phyloP scores from a whole-genome alignment of 2,329 filamentous ascomycete genomes.

The Penicillium frequentans region DNA sequence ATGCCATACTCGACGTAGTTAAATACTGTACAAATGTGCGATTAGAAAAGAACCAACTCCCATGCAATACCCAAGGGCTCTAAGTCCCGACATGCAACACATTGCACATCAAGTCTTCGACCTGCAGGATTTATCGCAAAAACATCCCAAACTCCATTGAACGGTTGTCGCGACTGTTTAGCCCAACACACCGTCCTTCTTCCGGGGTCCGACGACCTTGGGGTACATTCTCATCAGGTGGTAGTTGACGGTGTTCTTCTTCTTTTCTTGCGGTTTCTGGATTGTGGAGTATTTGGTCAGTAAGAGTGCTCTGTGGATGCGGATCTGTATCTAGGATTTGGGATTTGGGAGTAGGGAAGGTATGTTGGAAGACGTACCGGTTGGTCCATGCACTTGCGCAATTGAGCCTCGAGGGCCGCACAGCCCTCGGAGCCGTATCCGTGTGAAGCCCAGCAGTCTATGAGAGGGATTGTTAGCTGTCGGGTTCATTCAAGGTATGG shows the following conservation, averaged over 20 bases:
- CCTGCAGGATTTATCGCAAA: constrained; percentile 8
- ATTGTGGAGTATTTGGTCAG: constrained; percentile 9
- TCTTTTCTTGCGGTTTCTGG: constrained; percentile 56
- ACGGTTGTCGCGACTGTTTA: constrained; percentile 20
- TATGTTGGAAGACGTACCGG: constrained; percentile 54
- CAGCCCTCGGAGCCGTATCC: constrained; percentile 56
- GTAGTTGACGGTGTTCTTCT: constrained; percentile 86
- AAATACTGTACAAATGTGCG: constrained; percentile 30
- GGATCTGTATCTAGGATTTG: neutral
- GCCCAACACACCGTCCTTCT: constrained; percentile 55
- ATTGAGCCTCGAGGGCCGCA: constrained; percentile 59
- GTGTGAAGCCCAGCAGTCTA: constrained; percentile 51
- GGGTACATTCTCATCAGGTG: constrained; percentile 77
- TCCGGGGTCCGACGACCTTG: constrained; percentile 69
- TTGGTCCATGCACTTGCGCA: constrained; percentile 75
- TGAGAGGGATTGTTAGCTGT: neutral
- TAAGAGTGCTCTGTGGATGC: neutral
- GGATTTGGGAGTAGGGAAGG: neutral
- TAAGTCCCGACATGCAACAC: neutral
- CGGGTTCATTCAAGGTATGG: neutral
- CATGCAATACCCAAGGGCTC: constrained; percentile 4
- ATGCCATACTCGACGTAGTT: constrained; percentile 19
- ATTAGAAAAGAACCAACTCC: constrained; percentile 19
- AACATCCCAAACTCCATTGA: constrained; percentile 21
- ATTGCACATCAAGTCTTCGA: neutral